Base-by-base conservation (phyloP, 441 rosid genomes). In the Erodium chrysanthum region DNA sequence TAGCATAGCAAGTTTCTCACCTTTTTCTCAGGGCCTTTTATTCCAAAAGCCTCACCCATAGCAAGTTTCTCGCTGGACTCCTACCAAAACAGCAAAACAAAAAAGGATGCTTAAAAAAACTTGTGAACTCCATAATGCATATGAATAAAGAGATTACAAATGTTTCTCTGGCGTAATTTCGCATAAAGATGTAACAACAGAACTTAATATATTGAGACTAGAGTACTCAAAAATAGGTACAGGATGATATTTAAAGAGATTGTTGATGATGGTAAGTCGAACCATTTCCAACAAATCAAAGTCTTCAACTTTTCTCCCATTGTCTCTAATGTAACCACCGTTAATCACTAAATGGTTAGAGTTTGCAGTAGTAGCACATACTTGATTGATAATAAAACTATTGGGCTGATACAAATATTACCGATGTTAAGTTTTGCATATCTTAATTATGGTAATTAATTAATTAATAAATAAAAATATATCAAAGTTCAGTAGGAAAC, bases 221-320 rank as follows among this genome's bases (percentile, higher is more conserved):
- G 50, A 14, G 50, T 44, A 44, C n/a, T 12, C 50, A 44, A 44
- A 44, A 44, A 77, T 72, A 81, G 95, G 70, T 70, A 90, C 98
- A 40, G 98, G 98, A 82, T 93, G 98, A 70, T 88, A 93, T 81
- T 89, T 83, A 89, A 93, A 80, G 64, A 93, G 97, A 77, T 93
- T 93, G 82, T 82, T 93, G 71, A 93, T 90, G 80, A 93, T 81
- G 44, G 98, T 89, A 69, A 93, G 86, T 29, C 96, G 96, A 70
- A 93, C 89, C 80, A 87, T 81, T 86, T 93, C 98, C 70, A 93
- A 72, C 81, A 82, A 64, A 75, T 93, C 97, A 70, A 96, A 92
- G 82, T 93, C 95, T 76, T 90, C 98, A 83, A 93, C 96, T 80
- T 93, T 93, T 68, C 98, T 89, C 65, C 98, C 98, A 61, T 82